Evolutionary conservation across 306 rosid species (phyloP), one percentile per base, ranked within the genome.

Genomic region (Quercus robur): DNA sequence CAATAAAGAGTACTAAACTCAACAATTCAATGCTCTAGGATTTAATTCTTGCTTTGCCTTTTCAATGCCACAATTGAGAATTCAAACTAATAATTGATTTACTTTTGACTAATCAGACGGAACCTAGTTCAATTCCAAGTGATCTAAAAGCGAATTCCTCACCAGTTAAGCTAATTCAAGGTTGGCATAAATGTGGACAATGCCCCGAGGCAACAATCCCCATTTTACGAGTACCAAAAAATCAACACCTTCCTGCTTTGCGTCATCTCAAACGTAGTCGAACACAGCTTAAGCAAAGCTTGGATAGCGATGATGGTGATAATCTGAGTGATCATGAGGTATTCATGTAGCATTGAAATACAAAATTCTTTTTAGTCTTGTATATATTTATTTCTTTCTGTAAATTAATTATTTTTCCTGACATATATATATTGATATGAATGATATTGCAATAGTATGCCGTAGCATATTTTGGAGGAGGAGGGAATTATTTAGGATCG

Each of bases 151-250:
- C 2, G 13, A 26, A 23, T 19, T 23, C 13, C 2, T 3, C 12
- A 13, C 5, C 23, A 10, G 31, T 4, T 4, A 25, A 9, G 67
- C 17, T 31, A 4, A 61, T 70, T 28, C 77, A 78, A 35, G 21
- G 17, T n/a, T 79, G 83, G 86, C 56, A 14, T 49, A 21, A 11
- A 31, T 33, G 61, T 61, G 86, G 68, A 58, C 76, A 79, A 58
- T 75, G 86, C 72, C 83, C 81, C 0, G 49, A 75, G 15, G 70
- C 83, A 51, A 74, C 81, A 70, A 75, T 83, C 23, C 86, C 83
- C 35, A 83, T 49, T 49, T 1, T 52, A 69, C 77, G 56, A 26
- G 2, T 31, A 31, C 74, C 9, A 3, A 68, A 41, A 23, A 28
- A 20, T 23, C 54, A 49, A 20, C 12, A 3, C 57, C 58, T 4